A percentile compares a stretch with the other conserved stretches of the same genome.
phyloP scores from a whole-genome alignment of 1,284 basidiomycete species.

The Heterobasidion parviporum region DNA sequence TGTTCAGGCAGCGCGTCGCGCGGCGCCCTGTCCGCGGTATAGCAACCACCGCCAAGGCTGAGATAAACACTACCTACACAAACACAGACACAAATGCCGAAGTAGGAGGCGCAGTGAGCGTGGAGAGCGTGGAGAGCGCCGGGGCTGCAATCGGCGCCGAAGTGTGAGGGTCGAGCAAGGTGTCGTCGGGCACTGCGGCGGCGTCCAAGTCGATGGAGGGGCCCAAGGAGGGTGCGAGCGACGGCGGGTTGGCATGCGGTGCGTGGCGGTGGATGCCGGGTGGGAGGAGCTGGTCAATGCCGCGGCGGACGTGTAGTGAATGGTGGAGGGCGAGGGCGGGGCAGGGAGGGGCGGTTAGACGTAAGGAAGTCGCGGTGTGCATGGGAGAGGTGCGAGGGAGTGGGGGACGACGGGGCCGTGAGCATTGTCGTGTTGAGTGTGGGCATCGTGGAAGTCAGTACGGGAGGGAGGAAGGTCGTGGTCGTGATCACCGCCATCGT shows the following conservation, averaged over 20 bases:
- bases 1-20: too few relatives aligned
- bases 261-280: too few relatives aligned
- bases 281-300: slow-evolving; percentile 18
- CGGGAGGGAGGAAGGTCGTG: too few relatives aligned
- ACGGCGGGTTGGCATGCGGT: too few relatives aligned
- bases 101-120: slow-evolving; percentile 1
- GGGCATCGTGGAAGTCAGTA: slow-evolving; percentile 10
- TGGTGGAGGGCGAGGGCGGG: slow-evolving; percentile 54
- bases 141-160: too few relatives aligned
- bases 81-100: neutral
- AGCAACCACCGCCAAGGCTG: slow-evolving; percentile 10
- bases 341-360: slow-evolving; percentile 45
- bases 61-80: neutral
- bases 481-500: too few relatives aligned
- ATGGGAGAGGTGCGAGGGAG: slow-evolving; percentile 2
- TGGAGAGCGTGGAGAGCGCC: too few relatives aligned
- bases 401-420: neutral
- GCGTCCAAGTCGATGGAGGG: slow-evolving; percentile 7
- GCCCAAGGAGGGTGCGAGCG: neutral
- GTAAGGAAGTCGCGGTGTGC: slow-evolving; percentile 30
- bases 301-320: slow-evolving; percentile 45
- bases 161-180: neutral
- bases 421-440: neutral
- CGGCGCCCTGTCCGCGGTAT: too few relatives aligned
- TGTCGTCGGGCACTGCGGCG: neutral